Base-by-base conservation (phyloP, 805 yeast species). In the Torulaspora maleeae region DNA sequence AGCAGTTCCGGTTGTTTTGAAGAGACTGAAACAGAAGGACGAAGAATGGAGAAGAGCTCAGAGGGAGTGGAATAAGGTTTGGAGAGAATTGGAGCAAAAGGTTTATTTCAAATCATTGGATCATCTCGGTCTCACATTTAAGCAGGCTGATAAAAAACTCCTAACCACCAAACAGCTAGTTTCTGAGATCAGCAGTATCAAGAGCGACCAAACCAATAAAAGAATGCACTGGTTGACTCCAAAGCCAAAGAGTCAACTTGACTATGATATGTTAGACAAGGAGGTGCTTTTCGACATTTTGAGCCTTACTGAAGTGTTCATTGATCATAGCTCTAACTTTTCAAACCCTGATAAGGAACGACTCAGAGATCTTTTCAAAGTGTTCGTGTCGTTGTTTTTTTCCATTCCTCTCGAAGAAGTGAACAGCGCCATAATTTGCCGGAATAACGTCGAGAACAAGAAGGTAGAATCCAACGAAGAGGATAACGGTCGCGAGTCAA, bases 1-100 rank as follows among this genome's bases (percentile, higher is more conserved):
- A 43, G 95, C 99, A 0, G 93, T 93, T 28, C 98, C 99, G 1
- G 82, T 93, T 47, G 95, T 93, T 11, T 73, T 93, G 65, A 86
- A 83, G 56, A 80, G 99, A 60, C 77, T 93, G 63, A 93, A 93
- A 68, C 98, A 93, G 68, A 93, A 93, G 68, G 98, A 93, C 63
- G 98, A 93, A 67, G 99, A 93, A 68, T 93, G 99, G 99, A 86
- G 88, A 66, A 79, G 96, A 51, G 90, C 96, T 1, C 99, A 91
- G 59, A 80, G 98, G 58, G 98, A 93, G 64, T 93, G 99, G 98
- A 91, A 91, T 68, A 91, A 91, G 63, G 95, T 89, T 11, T 93
- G 99, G 99, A 81, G 99, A 61, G 98, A 91, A 68, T 81, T 95
- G 69, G 99, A 93, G 66, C 96, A 90, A 61, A 90, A 88, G 59